phyloP scores from a whole-genome alignment of 1,139 yeast genomes.

The Debaryomyces sp. region DNA sequence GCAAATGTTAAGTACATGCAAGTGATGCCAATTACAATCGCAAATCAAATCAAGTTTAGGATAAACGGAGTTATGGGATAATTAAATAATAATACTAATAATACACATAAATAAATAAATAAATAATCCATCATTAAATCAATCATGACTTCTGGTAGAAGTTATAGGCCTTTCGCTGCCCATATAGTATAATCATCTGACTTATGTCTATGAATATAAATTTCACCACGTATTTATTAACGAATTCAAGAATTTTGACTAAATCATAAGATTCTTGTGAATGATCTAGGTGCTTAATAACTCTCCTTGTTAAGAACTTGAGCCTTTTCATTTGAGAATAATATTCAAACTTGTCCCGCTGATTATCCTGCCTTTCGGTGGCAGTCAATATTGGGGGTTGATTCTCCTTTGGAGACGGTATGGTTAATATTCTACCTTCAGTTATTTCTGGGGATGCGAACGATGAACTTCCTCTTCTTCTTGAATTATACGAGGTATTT shows the following conservation, averaged over 20 bases:
- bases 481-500: conserved; percentile 22
- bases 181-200: conserved; percentile 41
- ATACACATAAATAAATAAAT: conserved; percentile 12
- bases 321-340: conserved; percentile 26
- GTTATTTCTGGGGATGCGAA: conserved; percentile 17
- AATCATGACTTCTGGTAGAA: neutral
- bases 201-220: conserved; percentile 43
- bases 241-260: conserved; percentile 37
- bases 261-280: conserved; percentile 16
- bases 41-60: neutral
- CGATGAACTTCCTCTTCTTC: conserved; percentile 29
- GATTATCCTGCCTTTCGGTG: conserved; percentile 36
- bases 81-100: neutral
- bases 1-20: conserved; percentile 87
- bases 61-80: neutral
- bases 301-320: conserved; percentile 12
- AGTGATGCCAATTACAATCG: conserved; percentile 19
- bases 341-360: conserved; percentile 39
- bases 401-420: conserved; percentile 8
- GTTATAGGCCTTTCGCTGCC: conserved; percentile 26
- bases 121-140: conserved; percentile 8
- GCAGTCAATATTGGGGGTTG: conserved; percentile 12
- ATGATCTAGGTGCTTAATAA: conserved; percentile 2
- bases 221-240: conserved; percentile 38
- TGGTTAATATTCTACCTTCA: conserved; percentile 8